Percentiles rank a stretch among this genome's conserved stretches.
phyloP scores from a whole-genome alignment of 768 basidiomycete species.

The Lactarius deliciosus region DNA sequence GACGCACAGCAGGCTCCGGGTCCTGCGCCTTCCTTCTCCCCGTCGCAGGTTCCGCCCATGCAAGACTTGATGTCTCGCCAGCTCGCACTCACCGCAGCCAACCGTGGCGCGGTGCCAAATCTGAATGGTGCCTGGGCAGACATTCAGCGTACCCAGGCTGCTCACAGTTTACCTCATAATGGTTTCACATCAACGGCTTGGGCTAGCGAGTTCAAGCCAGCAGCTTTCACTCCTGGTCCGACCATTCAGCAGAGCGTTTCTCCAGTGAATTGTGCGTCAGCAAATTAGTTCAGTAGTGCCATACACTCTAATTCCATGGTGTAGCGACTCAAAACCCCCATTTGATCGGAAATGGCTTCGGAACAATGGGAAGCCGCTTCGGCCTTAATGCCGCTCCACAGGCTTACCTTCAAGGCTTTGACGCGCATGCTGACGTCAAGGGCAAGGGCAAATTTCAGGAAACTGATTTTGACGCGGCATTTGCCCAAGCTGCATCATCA shows the following conservation, averaged over 20 bases:
- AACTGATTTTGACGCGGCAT: slow-evolving; percentile 83
- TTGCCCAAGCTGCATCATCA: slow-evolving; percentile 63
- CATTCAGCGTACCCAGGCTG: slow-evolving; percentile 9
- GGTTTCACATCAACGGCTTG: slow-evolving; percentile 9
- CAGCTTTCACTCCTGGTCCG: slow-evolving; percentile 1
- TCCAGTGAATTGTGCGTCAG: slow-evolving; percentile 13
- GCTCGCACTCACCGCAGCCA: slow-evolving; percentile 36
- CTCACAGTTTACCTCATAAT: slow-evolving; percentile 4
- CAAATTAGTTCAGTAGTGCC: not conserved
- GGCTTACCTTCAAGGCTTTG: slow-evolving; percentile 29
- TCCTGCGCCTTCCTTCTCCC: slow-evolving; percentile 38
- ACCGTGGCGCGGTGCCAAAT: slow-evolving; percentile 4
- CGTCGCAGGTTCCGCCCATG: slow-evolving; percentile 37
- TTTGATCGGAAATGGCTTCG: slow-evolving; percentile 16
- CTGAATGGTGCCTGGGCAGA: slow-evolving; percentile 25
- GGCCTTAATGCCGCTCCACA: slow-evolving; percentile 30
- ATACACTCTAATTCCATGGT: not conserved
- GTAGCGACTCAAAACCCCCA: slow-evolving; percentile 21
- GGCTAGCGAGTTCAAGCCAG: slow-evolving; percentile 32
- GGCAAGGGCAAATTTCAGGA: slow-evolving; percentile 82
- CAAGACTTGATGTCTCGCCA: slow-evolving; percentile 35
- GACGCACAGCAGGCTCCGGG: slow-evolving; percentile 43
- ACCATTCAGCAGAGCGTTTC: slow-evolving; percentile 2
- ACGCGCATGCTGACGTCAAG: slow-evolving; percentile 37
- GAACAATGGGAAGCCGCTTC: slow-evolving; percentile 24